Evolutionary conservation across 2,329 filamentous ascomycete species (phyloP).

Genomic region (Fusarium pseudoanthophilum): DNA sequence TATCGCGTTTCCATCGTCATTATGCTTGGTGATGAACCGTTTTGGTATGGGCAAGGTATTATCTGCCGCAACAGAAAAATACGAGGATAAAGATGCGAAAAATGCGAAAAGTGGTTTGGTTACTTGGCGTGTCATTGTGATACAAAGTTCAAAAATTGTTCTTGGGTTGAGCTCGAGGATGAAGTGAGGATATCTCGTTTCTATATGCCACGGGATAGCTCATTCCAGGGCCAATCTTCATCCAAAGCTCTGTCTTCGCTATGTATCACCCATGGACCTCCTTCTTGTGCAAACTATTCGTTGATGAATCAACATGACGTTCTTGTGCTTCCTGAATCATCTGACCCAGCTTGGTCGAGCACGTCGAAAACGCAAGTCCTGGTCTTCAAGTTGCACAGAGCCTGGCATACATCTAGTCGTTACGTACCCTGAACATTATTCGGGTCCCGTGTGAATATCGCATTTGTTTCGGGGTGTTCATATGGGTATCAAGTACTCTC

Average conservation of each 20-base stretch:
- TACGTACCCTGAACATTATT: neutral
- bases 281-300: neutral
- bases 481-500: neutral
- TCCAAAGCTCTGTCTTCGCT: neutral
- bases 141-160: neutral
- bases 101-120: neutral
- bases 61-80: neutral
- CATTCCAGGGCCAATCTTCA: neutral
- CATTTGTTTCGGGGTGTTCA: neutral
- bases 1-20: constrained; percentile 32
- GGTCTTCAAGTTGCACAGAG: neutral
- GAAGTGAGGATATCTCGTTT: neutral
- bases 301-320: neutral
- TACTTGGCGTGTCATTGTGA: neutral
- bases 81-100: neutral
- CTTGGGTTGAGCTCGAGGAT: neutral
- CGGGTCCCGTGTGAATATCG: neutral
- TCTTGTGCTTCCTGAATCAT: neutral
- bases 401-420: neutral
- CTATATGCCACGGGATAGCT: neutral
- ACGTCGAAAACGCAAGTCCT: neutral
- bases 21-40: constrained; percentile 38
- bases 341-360: neutral
- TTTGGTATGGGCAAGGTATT: constrained; percentile 29
- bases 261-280: neutral